A percentile compares a stretch with the other conserved stretches of the same genome.
These are phyloP conservation scores for Fusarium sp. DNA, from an alignment of 2,329 filamentous ascomycete genomes.

Conservation along the genomic window DNA sequence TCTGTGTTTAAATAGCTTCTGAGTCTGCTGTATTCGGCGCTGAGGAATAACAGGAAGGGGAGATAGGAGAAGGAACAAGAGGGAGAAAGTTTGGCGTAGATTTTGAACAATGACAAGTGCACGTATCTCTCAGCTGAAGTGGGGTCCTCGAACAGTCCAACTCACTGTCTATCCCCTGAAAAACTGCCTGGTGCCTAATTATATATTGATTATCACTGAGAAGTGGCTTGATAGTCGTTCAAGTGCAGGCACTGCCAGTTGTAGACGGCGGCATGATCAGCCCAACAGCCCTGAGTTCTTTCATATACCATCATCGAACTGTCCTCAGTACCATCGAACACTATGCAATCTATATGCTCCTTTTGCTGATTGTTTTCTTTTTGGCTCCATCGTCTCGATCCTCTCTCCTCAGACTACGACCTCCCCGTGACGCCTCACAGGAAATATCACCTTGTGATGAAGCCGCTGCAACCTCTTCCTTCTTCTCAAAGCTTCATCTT, in stretches of 20 bases:
- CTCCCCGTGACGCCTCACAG: background rate
- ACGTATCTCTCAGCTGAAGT: background rate
- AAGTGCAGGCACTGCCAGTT: background rate
- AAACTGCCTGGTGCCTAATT: background rate
- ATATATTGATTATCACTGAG: background rate
- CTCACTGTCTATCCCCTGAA: background rate
- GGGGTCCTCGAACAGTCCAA: background rate
- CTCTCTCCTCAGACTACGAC: background rate
- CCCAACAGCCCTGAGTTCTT: background rate
- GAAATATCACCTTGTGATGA: background rate
- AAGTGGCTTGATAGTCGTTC: background rate
- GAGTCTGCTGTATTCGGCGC: background rate
- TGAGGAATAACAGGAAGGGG: background rate
- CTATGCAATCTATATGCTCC: background rate
- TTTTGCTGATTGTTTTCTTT: background rate
- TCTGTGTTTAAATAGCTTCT: background rate
- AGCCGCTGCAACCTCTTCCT: conserved; percentile 4
- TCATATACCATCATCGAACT: background rate
- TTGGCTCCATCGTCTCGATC: background rate
- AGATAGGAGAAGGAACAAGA: background rate
- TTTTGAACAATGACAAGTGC: background rate
- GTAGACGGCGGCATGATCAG: background rate
- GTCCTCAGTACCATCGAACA: too few species aligned
- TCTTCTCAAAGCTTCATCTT: conserved; percentile 2
- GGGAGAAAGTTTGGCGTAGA: background rate